phyloP scores from a whole-genome alignment of 2,329 filamentous ascomycete species.

The Colletotrichum sidae region DNA sequence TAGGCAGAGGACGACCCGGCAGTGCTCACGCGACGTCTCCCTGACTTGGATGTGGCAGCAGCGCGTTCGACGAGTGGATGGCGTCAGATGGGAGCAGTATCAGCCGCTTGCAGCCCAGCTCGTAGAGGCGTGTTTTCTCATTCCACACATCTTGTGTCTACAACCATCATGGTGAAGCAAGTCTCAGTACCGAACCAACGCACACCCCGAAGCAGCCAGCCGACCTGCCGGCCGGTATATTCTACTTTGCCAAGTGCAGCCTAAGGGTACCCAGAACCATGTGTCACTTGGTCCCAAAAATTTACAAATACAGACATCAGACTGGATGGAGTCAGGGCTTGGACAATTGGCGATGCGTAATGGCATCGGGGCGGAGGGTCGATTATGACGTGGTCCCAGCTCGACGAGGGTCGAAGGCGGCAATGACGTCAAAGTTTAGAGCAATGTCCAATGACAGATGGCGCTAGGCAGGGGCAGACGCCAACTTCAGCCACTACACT shows the following conservation, averaged over 20 bases:
- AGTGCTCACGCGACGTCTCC: no score
- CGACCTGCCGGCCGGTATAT: no score
- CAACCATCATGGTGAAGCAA: no score
- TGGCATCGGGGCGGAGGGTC: conserved; percentile 20
- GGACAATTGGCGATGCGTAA: conserved; percentile 31
- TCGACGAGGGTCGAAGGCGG: background rate
- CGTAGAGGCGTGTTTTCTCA: background rate
- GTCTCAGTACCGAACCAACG: no score
- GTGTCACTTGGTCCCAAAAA: no score
- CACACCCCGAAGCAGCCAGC: no score
- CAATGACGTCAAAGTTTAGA: conserved; percentile 27
- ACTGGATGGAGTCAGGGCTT: background rate
- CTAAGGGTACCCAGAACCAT: no score
- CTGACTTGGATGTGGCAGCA: background rate
- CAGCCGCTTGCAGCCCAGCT: background rate
- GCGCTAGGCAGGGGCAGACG: conserved; percentile 6
- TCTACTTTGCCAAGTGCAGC: no score
- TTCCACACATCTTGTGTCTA: background rate
- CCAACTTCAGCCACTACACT: conserved; percentile 26
- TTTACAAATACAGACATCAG: no score
- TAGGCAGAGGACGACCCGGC: background rate
- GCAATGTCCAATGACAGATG: conserved; percentile 2
- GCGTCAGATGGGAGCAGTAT: conserved; percentile 24
- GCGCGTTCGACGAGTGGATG: conserved; percentile 19
- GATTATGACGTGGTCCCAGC: conserved; percentile 36